Conservation (phyloP, 1,284 basidiomycete species). For the Caloboletus inedulis region DNA sequence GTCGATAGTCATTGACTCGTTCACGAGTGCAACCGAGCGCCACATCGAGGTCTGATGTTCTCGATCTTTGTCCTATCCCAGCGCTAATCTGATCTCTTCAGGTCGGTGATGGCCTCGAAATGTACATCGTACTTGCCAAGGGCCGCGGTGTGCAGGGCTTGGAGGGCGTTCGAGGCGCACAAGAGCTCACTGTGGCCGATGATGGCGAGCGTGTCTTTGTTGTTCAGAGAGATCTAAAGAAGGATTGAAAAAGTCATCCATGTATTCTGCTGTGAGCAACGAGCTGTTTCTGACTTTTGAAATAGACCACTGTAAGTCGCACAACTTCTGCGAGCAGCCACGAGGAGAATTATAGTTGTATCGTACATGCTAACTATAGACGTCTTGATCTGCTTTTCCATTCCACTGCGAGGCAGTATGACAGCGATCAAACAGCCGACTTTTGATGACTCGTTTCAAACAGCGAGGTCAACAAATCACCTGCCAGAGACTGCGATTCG, state of each 20-base stretch:
- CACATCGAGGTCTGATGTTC: constrained; percentile 78
- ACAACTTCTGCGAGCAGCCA: neutral
- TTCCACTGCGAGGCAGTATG: neutral
- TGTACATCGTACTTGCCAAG: constrained; percentile 79
- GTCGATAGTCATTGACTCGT: constrained; percentile 87
- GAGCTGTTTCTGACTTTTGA: neutral
- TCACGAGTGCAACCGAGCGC: constrained; percentile 90
- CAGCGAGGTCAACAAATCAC: neutral
- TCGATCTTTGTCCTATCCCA: constrained; percentile 3
- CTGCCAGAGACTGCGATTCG: too few relatives aligned
- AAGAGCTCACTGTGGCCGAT: constrained; percentile 55
- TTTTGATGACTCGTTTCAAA: neutral
- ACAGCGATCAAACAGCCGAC: too few relatives aligned
- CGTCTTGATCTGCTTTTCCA: neutral
- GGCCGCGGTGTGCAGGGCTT: constrained; percentile 64
- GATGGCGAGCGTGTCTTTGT: constrained; percentile 75
- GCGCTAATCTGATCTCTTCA: constrained; percentile 31
- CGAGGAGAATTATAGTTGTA: neutral
- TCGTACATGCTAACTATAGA: neutral
- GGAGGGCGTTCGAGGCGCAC: constrained; percentile 53
- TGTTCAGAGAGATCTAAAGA: constrained; percentile 71
- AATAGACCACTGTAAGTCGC: neutral
- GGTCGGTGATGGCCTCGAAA: constrained; percentile 93
- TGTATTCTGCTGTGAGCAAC: neutral
- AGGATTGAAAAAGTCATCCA: constrained; percentile 40